Percentiles rank a stretch among this genome's conserved stretches.
Conservation (phyloP, 2,329 filamentous ascomycete genomes). For the Verticillium albo-atrum region DNA sequence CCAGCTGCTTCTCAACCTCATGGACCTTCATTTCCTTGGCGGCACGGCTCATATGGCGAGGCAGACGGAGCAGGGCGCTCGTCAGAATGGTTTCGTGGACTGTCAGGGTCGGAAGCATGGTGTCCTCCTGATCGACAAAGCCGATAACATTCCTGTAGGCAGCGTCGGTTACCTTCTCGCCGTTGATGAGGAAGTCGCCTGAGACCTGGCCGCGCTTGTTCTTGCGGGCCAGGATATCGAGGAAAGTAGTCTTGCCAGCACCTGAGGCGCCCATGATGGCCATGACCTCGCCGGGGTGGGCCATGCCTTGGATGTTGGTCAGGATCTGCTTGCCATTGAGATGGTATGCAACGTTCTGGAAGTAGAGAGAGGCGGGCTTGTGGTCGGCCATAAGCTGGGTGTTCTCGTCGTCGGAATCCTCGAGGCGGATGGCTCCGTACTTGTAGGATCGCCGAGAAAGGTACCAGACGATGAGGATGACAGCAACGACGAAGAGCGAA, state of each 20-base stretch:
- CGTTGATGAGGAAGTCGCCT: slow-evolving; percentile 89
- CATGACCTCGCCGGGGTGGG: slow-evolving; percentile 91
- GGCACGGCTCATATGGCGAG: slow-evolving; percentile 78
- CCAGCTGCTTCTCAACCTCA: slow-evolving; percentile 93
- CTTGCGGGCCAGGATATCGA: slow-evolving; percentile 93
- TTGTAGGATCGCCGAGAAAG: slow-evolving; percentile 68
- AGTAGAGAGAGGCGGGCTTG: slow-evolving; percentile 83
- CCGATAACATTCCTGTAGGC: slow-evolving; percentile 92
- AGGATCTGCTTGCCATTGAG: slow-evolving; percentile 88
- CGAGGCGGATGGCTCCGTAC: slow-evolving; percentile 73
- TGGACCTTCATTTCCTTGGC: slow-evolving; percentile 89
- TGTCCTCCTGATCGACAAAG: slow-evolving; percentile 97
- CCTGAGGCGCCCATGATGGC: slow-evolving; percentile 98
- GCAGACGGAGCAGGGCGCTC: slow-evolving; percentile 87
- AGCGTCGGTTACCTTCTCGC: slow-evolving; percentile 76
- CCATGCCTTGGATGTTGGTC: slow-evolving; percentile 72
- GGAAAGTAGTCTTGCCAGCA: slow-evolving; percentile 93
- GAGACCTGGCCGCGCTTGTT: slow-evolving; percentile 81
- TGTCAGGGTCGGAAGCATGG: slow-evolving; percentile 90
- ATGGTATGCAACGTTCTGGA: slow-evolving; percentile 80
- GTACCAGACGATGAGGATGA: slow-evolving; percentile 83
- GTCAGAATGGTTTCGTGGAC: slow-evolving; percentile 97
- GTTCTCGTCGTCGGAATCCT: slow-evolving; percentile 85
- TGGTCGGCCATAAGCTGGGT: slow-evolving; percentile 85
- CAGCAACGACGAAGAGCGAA: slow-evolving; percentile 81